Evolutionary conservation across 208 protist species (phyloP).

Genomic region (Naegleria lovaniensis): DNA sequence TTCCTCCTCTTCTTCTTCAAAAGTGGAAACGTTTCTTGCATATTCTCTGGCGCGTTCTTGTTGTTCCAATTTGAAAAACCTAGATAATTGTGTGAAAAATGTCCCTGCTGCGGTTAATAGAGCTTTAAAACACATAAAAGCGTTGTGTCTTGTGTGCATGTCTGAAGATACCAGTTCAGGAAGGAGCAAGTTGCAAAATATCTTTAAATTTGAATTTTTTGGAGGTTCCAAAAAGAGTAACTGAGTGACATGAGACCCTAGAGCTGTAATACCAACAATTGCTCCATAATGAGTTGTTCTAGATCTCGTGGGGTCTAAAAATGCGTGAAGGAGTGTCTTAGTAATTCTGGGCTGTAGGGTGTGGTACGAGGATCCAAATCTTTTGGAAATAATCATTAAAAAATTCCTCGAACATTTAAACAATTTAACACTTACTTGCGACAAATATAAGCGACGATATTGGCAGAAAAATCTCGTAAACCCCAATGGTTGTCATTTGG

Average conservation of each 20-base stretch:
- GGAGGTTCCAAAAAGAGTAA: conserved; percentile 4
- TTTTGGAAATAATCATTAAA: not conserved
- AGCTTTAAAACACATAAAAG: not conserved
- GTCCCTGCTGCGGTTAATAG: not conserved
- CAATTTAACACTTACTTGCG: not conserved
- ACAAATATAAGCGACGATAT: conserved; percentile 17
- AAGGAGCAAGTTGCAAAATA: not conserved
- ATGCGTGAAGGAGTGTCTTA: conserved; percentile 18
- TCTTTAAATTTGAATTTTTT: not conserved
- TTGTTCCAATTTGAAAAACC: not conserved
- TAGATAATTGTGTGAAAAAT: conserved; percentile 1
- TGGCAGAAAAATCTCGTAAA: conserved; percentile 4
- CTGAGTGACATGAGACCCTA: not conserved
- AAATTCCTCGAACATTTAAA: no score
- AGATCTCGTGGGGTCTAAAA: conserved; percentile 15
- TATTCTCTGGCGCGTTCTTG: not conserved
- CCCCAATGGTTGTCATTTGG: conserved; percentile 21
- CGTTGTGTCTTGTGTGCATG: not conserved
- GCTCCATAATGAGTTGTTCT: conserved; percentile 22
- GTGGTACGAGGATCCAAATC: not conserved
- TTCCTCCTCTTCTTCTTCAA: not conserved
- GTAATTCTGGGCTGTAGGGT: conserved; percentile 26
- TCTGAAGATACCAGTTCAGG: not conserved
- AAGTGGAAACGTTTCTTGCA: not conserved
- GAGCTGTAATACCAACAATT: not conserved